phyloP scores from a whole-genome alignment of 1,284 basidiomycete genomes.

The Chalciporus piperatoides region DNA sequence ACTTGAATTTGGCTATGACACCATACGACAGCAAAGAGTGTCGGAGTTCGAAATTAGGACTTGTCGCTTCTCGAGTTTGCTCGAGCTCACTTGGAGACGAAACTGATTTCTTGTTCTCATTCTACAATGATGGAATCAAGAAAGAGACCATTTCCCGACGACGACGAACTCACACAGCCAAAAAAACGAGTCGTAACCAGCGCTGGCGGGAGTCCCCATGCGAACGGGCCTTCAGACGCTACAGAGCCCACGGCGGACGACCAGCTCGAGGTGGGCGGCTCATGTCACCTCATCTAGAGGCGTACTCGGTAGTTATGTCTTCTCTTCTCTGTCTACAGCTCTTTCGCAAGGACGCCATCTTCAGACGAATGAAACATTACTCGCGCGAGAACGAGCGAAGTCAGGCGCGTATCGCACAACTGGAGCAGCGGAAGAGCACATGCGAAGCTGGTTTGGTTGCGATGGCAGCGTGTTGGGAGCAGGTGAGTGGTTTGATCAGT shows the following conservation, averaged over 20 bases:
- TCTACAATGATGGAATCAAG: constrained; percentile 51
- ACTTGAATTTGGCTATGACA: neutral
- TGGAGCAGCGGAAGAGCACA: constrained; percentile 70
- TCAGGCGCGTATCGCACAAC: constrained; percentile 61
- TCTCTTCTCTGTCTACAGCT: constrained; percentile 39
- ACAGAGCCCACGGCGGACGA: constrained; percentile 58
- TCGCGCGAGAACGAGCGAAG: constrained; percentile 76
- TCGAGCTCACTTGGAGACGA: neutral
- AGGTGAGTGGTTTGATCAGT: constrained; percentile 48
- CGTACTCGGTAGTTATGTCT: constrained; percentile 25
- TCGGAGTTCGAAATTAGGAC: constrained; percentile 25
- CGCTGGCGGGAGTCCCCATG: constrained; percentile 53
- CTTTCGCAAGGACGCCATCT: constrained; percentile 91
- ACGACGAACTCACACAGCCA: constrained; percentile 45
- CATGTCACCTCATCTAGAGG: constrained; percentile 20
- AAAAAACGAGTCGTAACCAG: constrained; percentile 68
- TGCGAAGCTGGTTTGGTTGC: constrained; percentile 79
- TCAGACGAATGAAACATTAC: constrained; percentile 88
- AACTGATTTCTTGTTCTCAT: constrained; percentile 14
- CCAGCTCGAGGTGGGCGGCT: constrained; percentile 63
- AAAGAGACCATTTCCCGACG: constrained; percentile 59
- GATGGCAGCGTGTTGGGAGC: constrained; percentile 86
- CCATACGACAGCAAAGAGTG: neutral
- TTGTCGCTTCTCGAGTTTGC: constrained; percentile 12
- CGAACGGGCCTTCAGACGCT: constrained; percentile 46